Base-by-base conservation (phyloP, 2,329 filamentous ascomycete genomes). In the Escovopsis weberi region DNA sequence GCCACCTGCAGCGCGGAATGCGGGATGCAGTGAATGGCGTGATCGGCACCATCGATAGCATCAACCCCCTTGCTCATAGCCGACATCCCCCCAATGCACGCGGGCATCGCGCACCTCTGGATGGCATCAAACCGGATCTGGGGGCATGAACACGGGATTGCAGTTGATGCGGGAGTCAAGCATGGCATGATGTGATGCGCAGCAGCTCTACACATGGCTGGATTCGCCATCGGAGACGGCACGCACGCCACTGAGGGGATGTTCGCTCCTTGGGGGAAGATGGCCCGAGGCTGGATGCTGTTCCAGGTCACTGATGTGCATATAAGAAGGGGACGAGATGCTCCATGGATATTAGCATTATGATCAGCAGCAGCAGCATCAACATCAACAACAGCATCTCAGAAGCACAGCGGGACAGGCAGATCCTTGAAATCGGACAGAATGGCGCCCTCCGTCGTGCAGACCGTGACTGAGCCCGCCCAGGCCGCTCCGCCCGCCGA, bases 371-470 rank as follows among this genome's bases (percentile, higher is more conserved):
- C 26, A 38, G 11, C 19, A 38, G 12, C 15, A 6, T 12, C 15
- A 23, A 12, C 3, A 28, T 38, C 37, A 15, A 38, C 11, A 38
- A 8, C 26, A 23, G 26, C 26, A 23, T 38, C 23, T n/a, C 37
- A 26, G 4, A 38, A 6, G 9, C 23, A 36, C 4, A 36, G 18
- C 18, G 6, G 23, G 3, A 23, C 2, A 23, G 23, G 4, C 23
- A 6, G 4, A 23, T 23, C 23, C 23, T 6, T 23, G 23, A 23
- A 23, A 4, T 23, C n/a, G n/a, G 9, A 6, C 26, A 47, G 30
- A 37, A 53, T 55, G 53, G 51, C 53, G 8, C 51, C 51, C 5
- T 51, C 53, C n/a, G 43, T 51, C 26, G 43, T 48, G 28, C 41
- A 48, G 30, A 49, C 44, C 23, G 38, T 35, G 38, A n/a, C 43